Conservation (phyloP, 805 yeast genomes). For the Schizosaccharomyces cryophilus region DNA sequence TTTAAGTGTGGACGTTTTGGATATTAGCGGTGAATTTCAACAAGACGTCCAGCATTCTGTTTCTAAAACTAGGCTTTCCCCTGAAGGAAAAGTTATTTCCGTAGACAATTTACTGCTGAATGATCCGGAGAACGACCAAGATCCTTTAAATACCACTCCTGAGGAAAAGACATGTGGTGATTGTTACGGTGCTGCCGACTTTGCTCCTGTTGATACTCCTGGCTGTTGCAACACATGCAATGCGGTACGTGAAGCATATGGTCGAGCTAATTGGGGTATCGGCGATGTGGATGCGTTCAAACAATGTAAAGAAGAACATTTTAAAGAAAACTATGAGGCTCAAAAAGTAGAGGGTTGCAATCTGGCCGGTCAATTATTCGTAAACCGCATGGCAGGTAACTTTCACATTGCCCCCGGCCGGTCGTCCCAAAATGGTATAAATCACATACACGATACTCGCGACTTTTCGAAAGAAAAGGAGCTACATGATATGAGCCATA, state of each 20-base stretch:
- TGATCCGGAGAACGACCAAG: constrained; percentile 13
- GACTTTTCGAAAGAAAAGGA: constrained; percentile 28
- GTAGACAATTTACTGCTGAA: constrained; percentile 14
- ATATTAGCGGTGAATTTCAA: constrained; percentile 65
- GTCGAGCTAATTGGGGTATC: constrained; percentile 61
- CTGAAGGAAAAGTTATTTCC: constrained; percentile 25
- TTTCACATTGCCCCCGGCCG: constrained; percentile 93
- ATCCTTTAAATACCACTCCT: constrained; percentile 9
- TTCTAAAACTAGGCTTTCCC: constrained; percentile 36
- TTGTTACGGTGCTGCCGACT: constrained; percentile 49
- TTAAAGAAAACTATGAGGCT: constrained; percentile 34
- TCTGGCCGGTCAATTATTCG: constrained; percentile 48
- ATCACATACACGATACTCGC: constrained; percentile 67
- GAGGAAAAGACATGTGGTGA: constrained; percentile 38
- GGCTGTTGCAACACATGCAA: constrained; percentile 71
- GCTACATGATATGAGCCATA: constrained; percentile 47
- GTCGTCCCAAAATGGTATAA: constrained; percentile 28
- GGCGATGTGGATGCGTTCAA: constrained; percentile 66
- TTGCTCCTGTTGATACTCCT: constrained; percentile 23
- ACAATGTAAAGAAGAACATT: constrained; percentile 80
- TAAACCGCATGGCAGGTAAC: constrained; percentile 73
- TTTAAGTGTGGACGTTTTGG: constrained; percentile 65
- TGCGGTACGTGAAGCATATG: constrained; percentile 58
- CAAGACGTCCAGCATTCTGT: constrained; percentile 53
- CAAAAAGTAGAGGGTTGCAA: constrained; percentile 70